Percentiles rank a stretch among this genome's conserved stretches.
These are phyloP conservation scores for Drechmeria coniospora DNA, from an alignment of 2,329 filamentous ascomycete genomes.

Conservation along the genomic window DNA sequence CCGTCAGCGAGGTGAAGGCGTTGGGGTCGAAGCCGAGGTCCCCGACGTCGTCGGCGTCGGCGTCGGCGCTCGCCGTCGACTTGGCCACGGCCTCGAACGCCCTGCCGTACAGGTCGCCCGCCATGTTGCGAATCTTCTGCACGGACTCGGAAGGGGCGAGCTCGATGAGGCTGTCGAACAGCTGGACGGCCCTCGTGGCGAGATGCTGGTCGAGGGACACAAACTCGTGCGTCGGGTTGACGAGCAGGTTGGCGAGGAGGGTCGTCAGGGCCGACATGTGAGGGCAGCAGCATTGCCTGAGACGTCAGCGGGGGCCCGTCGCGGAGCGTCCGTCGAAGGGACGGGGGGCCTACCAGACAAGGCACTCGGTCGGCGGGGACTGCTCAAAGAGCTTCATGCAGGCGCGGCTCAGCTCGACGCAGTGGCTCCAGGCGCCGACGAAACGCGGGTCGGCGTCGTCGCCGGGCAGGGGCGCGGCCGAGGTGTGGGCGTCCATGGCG, in stretches of 20 bases:
- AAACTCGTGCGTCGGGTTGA: constrained; percentile 11
- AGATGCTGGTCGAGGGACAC: constrained; percentile 15
- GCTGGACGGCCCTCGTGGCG: constrained; percentile 10
- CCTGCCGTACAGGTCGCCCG: constrained; percentile 1
- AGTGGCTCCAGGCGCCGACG: constrained; percentile 16
- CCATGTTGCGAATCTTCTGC: constrained; percentile 1
- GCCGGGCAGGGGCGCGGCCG: constrained; percentile 2
- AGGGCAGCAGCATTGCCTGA: constrained; percentile 14
- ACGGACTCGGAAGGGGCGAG: background rate
- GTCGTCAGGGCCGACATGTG: constrained; percentile 19
- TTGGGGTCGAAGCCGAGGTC: too few relatives aligned
- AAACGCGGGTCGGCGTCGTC: constrained; percentile 6
- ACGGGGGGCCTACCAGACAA: constrained; percentile 20
- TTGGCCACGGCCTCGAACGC: background rate
- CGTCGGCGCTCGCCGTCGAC: background rate
- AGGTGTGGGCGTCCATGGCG: background rate
- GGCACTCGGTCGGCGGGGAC: constrained; percentile 14
- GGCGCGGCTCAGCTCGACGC: constrained; percentile 16
- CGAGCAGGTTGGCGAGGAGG: constrained; percentile 16
- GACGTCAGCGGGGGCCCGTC: too few relatives aligned
- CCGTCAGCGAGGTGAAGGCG: too few relatives aligned
- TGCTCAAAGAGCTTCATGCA: constrained; percentile 18
- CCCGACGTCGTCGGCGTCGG: background rate
- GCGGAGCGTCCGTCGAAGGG: too few relatives aligned
- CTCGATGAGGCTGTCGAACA: constrained; percentile 12